phyloP scores from a whole-genome alignment of 441 rosid species.

The Lepidium campestre region DNA sequence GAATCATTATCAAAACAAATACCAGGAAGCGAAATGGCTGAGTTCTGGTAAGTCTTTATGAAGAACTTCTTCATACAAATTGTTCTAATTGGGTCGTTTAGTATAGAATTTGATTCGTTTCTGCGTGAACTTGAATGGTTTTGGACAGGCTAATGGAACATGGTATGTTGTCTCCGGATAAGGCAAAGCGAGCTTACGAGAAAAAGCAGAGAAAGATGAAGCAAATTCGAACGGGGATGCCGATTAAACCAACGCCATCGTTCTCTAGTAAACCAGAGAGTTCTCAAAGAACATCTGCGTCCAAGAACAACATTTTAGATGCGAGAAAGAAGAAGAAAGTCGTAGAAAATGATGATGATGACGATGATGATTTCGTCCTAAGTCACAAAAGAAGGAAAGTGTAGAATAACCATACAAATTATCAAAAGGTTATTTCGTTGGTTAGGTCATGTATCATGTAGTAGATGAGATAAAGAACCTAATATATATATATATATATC shows the following conservation, averaged over 20 bases:
- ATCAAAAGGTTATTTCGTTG: neutral
- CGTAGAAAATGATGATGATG: conserved; percentile 34
- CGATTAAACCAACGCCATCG: conserved; percentile 45
- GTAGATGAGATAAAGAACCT: neutral
- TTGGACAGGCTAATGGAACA: conserved; percentile 89
- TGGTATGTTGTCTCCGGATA: conserved; percentile 73
- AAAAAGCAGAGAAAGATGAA: conserved; percentile 87
- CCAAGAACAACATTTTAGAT: conserved; percentile 48
- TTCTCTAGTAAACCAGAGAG: conserved; percentile 47
- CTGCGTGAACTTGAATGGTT: neutral
- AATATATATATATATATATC: no score
- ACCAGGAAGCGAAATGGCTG: conserved; percentile 92
- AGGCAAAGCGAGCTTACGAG: conserved; percentile 66
- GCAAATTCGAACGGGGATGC: conserved; percentile 61
- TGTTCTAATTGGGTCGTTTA: neutral
- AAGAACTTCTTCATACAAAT: neutral
- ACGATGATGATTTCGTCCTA: conserved; percentile 42
- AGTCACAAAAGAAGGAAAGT: conserved; percentile 71
- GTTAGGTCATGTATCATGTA: neutral
- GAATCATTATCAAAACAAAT: conserved; percentile 82
- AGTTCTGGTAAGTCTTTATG: conserved; percentile 59
- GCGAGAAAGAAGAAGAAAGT: conserved; percentile 58
- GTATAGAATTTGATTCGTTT: neutral
- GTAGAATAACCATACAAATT: conserved; percentile 34
- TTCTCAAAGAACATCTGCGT: conserved; percentile 51